phyloP scores from a whole-genome alignment of 495 filamentous ascomycete genomes.

The Clohesyomyces aquaticus region DNA sequence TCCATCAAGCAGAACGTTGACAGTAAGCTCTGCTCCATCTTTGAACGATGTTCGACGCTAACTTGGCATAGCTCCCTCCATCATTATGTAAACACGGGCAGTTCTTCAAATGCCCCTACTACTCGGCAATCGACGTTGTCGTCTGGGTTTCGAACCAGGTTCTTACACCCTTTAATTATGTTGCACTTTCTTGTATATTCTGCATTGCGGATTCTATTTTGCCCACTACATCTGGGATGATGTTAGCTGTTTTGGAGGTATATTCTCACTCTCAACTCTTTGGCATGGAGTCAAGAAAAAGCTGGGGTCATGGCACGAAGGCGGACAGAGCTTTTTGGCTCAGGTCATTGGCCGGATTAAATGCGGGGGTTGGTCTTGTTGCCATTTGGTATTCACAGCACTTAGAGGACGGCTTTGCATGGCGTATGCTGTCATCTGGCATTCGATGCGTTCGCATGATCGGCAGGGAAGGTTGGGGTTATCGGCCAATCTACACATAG shows the following conservation, averaged over 20 bases:
- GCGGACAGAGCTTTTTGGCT: background rate
- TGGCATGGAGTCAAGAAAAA: background rate
- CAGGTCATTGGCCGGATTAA: background rate
- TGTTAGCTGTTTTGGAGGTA: slow-evolving; percentile 7
- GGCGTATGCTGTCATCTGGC: background rate
- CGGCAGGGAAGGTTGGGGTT: background rate
- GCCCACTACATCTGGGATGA: slow-evolving; percentile 2
- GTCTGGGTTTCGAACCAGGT: slow-evolving; percentile 2
- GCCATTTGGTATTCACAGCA: background rate
- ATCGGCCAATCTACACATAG: background rate
- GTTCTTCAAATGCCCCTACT: background rate
- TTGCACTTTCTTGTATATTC: slow-evolving; percentile 37
- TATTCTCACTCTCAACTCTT: slow-evolving; percentile 6
- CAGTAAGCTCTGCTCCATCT: slow-evolving; percentile 53
- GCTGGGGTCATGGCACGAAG: too few species aligned
- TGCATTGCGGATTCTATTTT: slow-evolving; percentile 22
- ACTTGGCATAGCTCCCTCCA: slow-evolving; percentile 30
- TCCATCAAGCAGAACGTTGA: slow-evolving; percentile 99
- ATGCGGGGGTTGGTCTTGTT: background rate
- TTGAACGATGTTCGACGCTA: slow-evolving; percentile 5
- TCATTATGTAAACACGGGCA: slow-evolving; percentile 36
- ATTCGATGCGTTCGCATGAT: too few species aligned
- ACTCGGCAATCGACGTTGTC: background rate
- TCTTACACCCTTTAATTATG: slow-evolving; percentile 37
- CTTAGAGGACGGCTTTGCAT: background rate